Conservation (phyloP, 176 grass and related monocot species). For the Elymus sibiricus region DNA sequence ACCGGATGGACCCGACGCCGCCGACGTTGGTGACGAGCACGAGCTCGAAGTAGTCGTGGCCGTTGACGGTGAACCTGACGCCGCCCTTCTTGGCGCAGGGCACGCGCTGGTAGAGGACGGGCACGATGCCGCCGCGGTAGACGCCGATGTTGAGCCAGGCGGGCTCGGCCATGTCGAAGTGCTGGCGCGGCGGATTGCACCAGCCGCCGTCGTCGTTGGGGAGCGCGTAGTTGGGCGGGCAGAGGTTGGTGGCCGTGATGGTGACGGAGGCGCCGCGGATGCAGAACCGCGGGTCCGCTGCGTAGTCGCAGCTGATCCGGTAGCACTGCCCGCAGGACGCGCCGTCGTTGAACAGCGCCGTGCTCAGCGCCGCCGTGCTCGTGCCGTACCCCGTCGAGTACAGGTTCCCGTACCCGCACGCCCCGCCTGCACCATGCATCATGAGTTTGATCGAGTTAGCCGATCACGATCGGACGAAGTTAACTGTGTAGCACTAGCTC, state of each 20-base stretch:
- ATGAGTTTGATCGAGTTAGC: not conserved
- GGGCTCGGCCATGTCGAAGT: constrained; percentile 82
- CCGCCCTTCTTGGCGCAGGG: constrained; percentile 79
- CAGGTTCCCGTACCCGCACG: constrained; percentile 82
- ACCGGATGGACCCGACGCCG: constrained; percentile 38
- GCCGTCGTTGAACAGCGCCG: constrained; percentile 30
- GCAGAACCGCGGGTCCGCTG: constrained; percentile 45
- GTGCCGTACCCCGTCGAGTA: constrained; percentile 53
- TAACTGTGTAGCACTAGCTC: not conserved
- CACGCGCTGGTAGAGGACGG: constrained; percentile 49
- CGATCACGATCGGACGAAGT: not conserved
- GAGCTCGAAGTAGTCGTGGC: constrained; percentile 88
- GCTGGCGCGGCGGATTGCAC: constrained; percentile 80
- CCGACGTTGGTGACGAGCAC: constrained; percentile 81
- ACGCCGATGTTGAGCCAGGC: constrained; percentile 80
- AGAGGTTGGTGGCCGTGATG: constrained; percentile 87
- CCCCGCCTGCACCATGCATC: constrained; percentile 44
- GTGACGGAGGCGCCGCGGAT: constrained; percentile 43
- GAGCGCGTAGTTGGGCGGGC: constrained; percentile 81
- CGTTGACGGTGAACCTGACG: constrained; percentile 71
- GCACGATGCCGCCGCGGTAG: constrained; percentile 81
- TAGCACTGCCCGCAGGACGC: constrained; percentile 65
- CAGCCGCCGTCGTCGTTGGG: constrained; percentile 74
- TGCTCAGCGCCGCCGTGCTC: constrained; percentile 60
- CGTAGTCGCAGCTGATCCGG: constrained; percentile 57